Conservation (phyloP, 805 yeast genomes). For the Cyberlindnera bimundalis region DNA sequence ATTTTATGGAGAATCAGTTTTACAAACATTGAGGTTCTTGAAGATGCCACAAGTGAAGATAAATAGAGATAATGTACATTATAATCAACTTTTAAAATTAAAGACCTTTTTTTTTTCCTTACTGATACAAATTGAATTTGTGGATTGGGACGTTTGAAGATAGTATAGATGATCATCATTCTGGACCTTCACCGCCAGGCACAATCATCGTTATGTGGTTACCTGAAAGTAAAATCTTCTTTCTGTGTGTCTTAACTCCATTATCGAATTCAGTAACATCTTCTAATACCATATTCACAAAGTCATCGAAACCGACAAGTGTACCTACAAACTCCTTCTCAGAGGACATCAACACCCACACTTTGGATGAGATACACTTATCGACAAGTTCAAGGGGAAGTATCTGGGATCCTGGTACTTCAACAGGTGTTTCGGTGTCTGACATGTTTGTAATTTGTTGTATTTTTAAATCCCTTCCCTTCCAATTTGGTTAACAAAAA, state of each 20-base stretch:
- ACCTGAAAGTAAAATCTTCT: slow-evolving; percentile 68
- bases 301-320: slow-evolving; percentile 90
- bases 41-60: neutral
- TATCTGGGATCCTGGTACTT: slow-evolving; percentile 13
- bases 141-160: no score
- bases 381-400: slow-evolving; percentile 86
- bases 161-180: slow-evolving; percentile 1
- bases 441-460: neutral
- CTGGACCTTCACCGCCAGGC: slow-evolving; percentile 45
- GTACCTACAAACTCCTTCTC: slow-evolving; percentile 84
- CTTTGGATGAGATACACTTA: slow-evolving; percentile 74
- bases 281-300: slow-evolving; percentile 84
- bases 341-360: slow-evolving; percentile 63
- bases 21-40: slow-evolving; percentile 31
- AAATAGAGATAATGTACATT: slow-evolving; percentile 2
- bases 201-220: slow-evolving; percentile 68
- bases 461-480: neutral
- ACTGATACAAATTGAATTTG: no score
- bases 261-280: slow-evolving; percentile 66
- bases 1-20: slow-evolving; percentile 69
- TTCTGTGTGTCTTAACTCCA: slow-evolving; percentile 42
- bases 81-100: neutral
- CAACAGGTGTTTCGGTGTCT: slow-evolving; percentile 6
- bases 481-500: neutral
- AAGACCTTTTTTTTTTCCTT: no score